Base-by-base conservation (phyloP, 2,329 filamentous ascomycete species). In the Dissoconium aciculare region DNA sequence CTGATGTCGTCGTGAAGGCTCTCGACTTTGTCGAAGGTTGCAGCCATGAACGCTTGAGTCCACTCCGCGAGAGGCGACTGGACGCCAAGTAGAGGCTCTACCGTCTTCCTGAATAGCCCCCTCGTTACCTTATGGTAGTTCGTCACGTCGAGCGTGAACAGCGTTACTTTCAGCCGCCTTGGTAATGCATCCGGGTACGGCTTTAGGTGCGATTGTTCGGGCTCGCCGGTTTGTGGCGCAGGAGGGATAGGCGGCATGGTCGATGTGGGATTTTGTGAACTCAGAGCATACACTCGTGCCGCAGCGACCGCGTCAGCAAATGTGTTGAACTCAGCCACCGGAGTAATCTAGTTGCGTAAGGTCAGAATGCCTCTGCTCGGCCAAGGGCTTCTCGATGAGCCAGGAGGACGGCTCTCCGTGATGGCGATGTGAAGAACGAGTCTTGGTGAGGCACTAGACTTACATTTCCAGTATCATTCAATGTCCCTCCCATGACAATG, bases 291-390 rank as follows among this genome's bases (percentile, higher is more conserved):
- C 17, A 66, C 46, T 26, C 62, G 53, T 1, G 63, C 63, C 5
- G 60, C 56, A 16, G 63, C 62, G 31, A 63, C 47, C 28, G 56
- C 54, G 40, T 98, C 91, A 35, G 89, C 85, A 50, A 83, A 92
- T 34, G 78, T 79, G 62, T 98, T 98, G 69, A 98, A 98, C 54
- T 98, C 89, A 39, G 81, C 83, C 9, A 78, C 71, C 2, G 89
- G 87, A 0, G 70, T 76, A 42, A 75, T 68, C 62, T 66, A 54
- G 37, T 58, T 40, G n/a, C 40, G 32, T 11, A 26, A 4, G 19
- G 37, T 41, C 26, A 50, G 45, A 36, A 38, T 32, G 11, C 39
- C 31, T 32, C 46, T 43, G 12, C 57, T 32, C 3, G 49, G 49
- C 0, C 50, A 51, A 11, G 52, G 53, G 51, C 41, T 57, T 47